Conservation (phyloP, 1,284 basidiomycete genomes). For the Marasmius oreades region DNA sequence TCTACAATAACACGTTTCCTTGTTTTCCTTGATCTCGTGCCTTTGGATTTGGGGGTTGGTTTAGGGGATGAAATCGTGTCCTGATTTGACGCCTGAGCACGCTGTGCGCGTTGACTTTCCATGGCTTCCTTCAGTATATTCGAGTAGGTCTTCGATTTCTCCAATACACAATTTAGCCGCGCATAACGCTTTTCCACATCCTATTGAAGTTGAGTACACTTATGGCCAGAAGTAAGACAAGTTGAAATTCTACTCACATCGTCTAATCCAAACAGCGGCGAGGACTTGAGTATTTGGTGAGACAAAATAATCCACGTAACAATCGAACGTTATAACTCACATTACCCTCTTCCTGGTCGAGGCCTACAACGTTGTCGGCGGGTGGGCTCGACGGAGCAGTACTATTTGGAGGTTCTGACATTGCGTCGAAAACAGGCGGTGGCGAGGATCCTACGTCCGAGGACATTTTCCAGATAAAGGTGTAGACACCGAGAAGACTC, state of each 20-base stretch:
- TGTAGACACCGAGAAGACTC: too few relatives aligned
- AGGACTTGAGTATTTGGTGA: slow-evolving; percentile 1
- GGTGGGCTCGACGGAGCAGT: slow-evolving; percentile 31
- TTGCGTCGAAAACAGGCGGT: slow-evolving; percentile 22
- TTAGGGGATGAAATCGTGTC: not conserved
- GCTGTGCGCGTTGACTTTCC: slow-evolving; percentile 35
- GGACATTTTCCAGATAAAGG: slow-evolving; percentile 23
- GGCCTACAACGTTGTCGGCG: slow-evolving; percentile 17
- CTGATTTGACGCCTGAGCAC: slow-evolving; percentile 16
- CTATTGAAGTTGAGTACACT: slow-evolving; percentile 22
- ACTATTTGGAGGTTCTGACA: slow-evolving; percentile 25
- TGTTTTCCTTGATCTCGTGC: not conserved
- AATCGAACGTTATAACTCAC: slow-evolving; percentile 5
- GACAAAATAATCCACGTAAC: not conserved
- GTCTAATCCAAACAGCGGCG: not conserved
- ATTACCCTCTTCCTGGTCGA: slow-evolving; percentile 14
- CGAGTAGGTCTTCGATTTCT: slow-evolving; percentile 62
- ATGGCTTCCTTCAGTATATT: slow-evolving; percentile 58
- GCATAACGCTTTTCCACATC: slow-evolving; percentile 44
- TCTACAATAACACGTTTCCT: slow-evolving; percentile 14
- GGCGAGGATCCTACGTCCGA: slow-evolving; percentile 29
- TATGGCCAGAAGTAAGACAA: not conserved
- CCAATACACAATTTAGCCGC: slow-evolving; percentile 55
- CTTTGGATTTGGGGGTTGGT: not conserved
- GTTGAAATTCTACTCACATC: not conserved